Evolutionary conservation across 23 red algal genomes (phyloP), one percentile per base, ranked within the genome.

Genomic region (Agarophyton chilense): DNA sequence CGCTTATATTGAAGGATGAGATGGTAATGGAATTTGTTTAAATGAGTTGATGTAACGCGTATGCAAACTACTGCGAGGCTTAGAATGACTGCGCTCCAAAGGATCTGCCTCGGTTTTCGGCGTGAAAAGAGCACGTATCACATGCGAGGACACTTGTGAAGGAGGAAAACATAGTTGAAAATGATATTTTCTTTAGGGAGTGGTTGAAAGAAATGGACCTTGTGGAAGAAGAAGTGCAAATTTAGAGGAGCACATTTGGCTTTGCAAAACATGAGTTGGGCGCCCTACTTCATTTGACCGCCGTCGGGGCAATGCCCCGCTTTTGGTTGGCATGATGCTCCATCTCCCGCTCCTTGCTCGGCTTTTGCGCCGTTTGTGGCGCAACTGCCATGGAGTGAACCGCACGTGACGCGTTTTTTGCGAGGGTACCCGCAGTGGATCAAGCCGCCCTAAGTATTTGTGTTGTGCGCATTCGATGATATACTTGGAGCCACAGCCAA

Each of bases 11-110:
- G 32, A 47, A 49, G 17, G 74, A 79, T 52, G 74, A 79, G 25
- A 38, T 38, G 47, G 52, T 79, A 53, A 52, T 53, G 74, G 39
- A 79, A 26, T 53, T 79, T 13, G 46, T 85, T 70, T 58, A 85
- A 52, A 85, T 68, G 81, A 66, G 10, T 46, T 24, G 81, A 44
- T 65, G 38, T 14, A 65, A 85, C 4, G 81, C 42, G 9, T 85
- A 49, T 47, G 39, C 41, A 2, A 85, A 70, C 41, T 85, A 85
- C 60, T 85, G 81, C 34, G 53, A 28, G 32, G 81, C 81, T 41
- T 85, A 85, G 18, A 72, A 85, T 29, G 54, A 85, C 70, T 85
- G 60, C 24, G 24, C 81, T 42, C 81, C 54, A 12, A 45, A 21
- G 12, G 36, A 85, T 0, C 56, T 70, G 5, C 56, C 81, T 25